Conservation (phyloP, 2,329 filamentous ascomycete genomes). For the Proliferodiscus dingleyae region DNA sequence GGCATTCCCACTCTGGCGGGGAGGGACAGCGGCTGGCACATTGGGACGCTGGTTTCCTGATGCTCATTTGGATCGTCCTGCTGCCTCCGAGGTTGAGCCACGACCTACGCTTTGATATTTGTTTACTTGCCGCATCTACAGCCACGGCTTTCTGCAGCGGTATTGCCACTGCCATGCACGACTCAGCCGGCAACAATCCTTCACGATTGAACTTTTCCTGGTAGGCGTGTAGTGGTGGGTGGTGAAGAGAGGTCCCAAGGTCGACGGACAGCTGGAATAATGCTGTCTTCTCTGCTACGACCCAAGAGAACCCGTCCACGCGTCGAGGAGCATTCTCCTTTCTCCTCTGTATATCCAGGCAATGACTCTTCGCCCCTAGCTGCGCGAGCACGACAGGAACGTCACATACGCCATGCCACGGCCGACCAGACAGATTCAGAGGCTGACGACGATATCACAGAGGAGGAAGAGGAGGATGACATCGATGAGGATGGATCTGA, state of each 20-base stretch:
- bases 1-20: constrained; percentile 14
- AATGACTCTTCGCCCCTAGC: constrained; percentile 24
- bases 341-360: constrained; percentile 30
- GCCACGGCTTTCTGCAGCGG: background rate
- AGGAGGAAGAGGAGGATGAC: constrained; percentile 14
- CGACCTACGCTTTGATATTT: background rate
- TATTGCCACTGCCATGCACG: constrained; percentile 6
- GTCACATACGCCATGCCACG: constrained; percentile 39
- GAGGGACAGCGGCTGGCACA: no score
- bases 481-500: constrained; percentile 28
- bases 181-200: background rate
- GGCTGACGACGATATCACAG: constrained; percentile 38
- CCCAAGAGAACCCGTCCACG: constrained; percentile 30
- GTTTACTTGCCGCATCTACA: background rate
- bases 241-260: background rate
- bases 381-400: constrained; percentile 14
- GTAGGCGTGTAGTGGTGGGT: constrained; percentile 9
- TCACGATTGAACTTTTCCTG: constrained; percentile 3
- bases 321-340: constrained; percentile 28
- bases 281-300: constrained; percentile 35
- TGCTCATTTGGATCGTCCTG: no score
- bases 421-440: constrained; percentile 63
- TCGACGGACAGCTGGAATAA: constrained; percentile 9
- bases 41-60: no score
- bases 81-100: no score